Evolutionary conservation across 129 eudicot genomes (phyloP).

Genomic region (Glebionis coronaria): DNA sequence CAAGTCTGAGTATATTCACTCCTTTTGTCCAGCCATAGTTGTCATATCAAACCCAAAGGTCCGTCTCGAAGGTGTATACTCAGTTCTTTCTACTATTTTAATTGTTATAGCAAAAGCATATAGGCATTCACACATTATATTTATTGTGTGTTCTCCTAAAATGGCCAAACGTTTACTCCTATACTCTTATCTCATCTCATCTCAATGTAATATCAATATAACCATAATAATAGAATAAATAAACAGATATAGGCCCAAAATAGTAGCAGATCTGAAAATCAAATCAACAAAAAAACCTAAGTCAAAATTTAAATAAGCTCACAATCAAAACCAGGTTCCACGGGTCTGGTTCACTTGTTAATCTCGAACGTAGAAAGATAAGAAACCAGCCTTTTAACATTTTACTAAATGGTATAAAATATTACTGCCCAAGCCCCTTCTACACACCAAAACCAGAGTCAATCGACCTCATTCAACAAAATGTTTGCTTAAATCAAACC

Average conservation of each 20-base stretch:
- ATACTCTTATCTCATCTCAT: too few species aligned
- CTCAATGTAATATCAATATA: too few species aligned
- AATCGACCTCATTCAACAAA: not conserved
- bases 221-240: too few species aligned
- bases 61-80: constrained; percentile 52
- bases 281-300: too few species aligned
- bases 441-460: constrained; percentile 3
- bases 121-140: not conserved
- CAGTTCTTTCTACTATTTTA: not conserved
- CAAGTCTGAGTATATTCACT: constrained; percentile 67
- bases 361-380: not conserved
- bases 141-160: not conserved
- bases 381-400: constrained; percentile 2
- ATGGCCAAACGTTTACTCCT: not conserved
- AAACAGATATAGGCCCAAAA: too few species aligned
- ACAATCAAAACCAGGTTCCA: not conserved
- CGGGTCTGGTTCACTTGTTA: not conserved
- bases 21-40: constrained; percentile 65
- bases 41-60: constrained; percentile 38
- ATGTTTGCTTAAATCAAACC: not conserved
- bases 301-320: too few species aligned
- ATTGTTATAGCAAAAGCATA: not conserved
- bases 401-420: constrained; percentile 2
- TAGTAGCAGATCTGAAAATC: too few species aligned
- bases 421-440: not conserved